Evolutionary conservation across 306 rosid genomes (phyloP), one percentile per base, ranked within the genome.

Genomic region (Rubus parviflorus): DNA sequence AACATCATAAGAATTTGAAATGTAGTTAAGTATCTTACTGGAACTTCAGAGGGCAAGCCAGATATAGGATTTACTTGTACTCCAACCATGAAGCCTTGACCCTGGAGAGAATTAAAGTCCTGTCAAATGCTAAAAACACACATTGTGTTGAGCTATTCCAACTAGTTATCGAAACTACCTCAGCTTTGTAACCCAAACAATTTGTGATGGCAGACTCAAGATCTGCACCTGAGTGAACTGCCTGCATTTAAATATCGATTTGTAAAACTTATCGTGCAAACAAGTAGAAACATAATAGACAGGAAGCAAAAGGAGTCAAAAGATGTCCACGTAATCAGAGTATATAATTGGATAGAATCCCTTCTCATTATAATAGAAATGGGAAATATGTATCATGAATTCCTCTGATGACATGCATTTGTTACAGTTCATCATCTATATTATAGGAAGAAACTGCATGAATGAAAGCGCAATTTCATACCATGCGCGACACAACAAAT

Each of bases 41-140:
- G 87, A 81, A 95, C 90, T 76, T 87, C 97, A 80, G 92, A 83
- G 15, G 99, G 99, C 89, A 95, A 79, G 86, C 97, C 99, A 74
- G 97, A 54, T 79, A 95, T 86, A 25, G 99, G 90, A 86, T 92
- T 95, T 81, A 95, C 84, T 83, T 92, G 62, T 87, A 95, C 99
- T 53, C 99, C 99, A 42, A 95, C 99, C 99, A 95, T 95, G 92
- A 95, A 95, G 80, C 97, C 99, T 85, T 92, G 90, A 87, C 99
- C 99, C 99, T 95, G 88, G 81, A 83, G 80, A 84, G 66, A 82
- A 72, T 54, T 30, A 60, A 74, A 23, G 58, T 52, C n/a, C 49
- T 30, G 61, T 79, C 71, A 68, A 75, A 83, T 60, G 72, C 77
- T 17, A 86, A 76, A 68, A 73, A 69, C 53, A 73, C 53, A 73